Percentiles rank a stretch among this genome's conserved stretches.
phyloP scores from a whole-genome alignment of 345 rosid genomes.

The Anastatica hierochuntica region DNA sequence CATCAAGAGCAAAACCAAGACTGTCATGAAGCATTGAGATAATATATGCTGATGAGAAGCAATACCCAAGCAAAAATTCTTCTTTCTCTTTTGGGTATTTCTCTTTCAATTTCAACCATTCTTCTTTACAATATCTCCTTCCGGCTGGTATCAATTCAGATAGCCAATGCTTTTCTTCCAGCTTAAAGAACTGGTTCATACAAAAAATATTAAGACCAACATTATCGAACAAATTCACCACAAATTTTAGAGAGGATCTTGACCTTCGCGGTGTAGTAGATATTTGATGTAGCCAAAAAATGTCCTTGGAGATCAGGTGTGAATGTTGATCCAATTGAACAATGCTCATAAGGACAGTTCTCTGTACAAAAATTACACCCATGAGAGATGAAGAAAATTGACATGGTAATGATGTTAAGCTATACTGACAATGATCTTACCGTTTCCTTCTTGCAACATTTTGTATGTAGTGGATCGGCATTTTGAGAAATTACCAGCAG shows the following conservation, averaged over 20 bases:
- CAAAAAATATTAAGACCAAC: too few relatives aligned
- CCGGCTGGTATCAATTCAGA: neutral
- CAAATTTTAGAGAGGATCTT: neutral
- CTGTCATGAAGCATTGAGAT: conserved; percentile 72
- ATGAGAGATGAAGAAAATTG: neutral
- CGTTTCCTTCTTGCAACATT: conserved; percentile 69
- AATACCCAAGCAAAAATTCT: conserved; percentile 50
- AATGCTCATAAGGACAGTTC: neutral
- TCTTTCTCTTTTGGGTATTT: conserved; percentile 5
- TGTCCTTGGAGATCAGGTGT: neutral
- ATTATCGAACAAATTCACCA: neutral
- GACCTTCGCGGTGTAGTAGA: neutral
- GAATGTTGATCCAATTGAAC: neutral
- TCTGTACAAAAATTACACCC: neutral
- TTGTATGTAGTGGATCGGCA: conserved; percentile 66
- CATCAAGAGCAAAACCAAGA: conserved; percentile 48
- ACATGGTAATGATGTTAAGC: neutral
- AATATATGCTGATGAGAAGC: conserved; percentile 80
- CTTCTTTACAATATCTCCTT: neutral
- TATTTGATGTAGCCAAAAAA: neutral
- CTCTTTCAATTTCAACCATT: neutral
- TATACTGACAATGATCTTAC: conserved; percentile 18
- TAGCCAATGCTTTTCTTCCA: neutral
- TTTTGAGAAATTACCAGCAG: conserved; percentile 76
- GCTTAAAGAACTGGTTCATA: neutral